Base-by-base conservation (phyloP, 1,284 basidiomycete genomes). In the Trametes polyzona region DNA sequence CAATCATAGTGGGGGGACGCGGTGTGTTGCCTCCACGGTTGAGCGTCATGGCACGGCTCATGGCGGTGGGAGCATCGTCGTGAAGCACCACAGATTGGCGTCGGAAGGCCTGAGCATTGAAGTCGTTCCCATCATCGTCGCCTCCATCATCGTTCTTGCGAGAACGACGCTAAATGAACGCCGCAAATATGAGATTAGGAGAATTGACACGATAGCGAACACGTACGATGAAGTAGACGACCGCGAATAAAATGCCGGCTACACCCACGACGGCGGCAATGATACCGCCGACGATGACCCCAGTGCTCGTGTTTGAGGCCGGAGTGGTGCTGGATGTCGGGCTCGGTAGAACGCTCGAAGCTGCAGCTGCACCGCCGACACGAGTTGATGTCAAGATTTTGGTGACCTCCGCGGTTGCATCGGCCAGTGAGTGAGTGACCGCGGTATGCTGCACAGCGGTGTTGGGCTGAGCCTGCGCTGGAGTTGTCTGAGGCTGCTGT, bases 161-260 rank as follows among this genome's bases (percentile, higher is more conserved):
- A 40, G 75, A 76, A 61, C 79, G 81, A 53, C 85, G 78, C 77
- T 83, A 64, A 30, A 63, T 19, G 17, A 6, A n/a, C n/a, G n/a
- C n/a, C n/a, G n/a, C n/a, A n/a, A n/a, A n/a, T n/a, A n/a, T n/a
- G n/a, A n/a, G n/a, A n/a, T n/a, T n/a, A n/a, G n/a, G n/a, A n/a
- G n/a, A n/a, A n/a, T n/a, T n/a, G n/a, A n/a, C n/a, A n/a, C n/a
- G n/a, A n/a, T n/a, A n/a, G n/a, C n/a, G n/a, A n/a, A n/a, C n/a
- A n/a, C n/a, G n/a, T 64, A 87, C 86, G 62, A 87, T 65, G 67
- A 84, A 79, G 73, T 79, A 87, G 36, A 78, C 73, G 39, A 84
- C 59, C 0, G 78, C 73, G 47, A 83, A 77, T 10, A 78, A 67
- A 7, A 88, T 62, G 16, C 75, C 73, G 14, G 77, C 80, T 12